phyloP scores from a whole-genome alignment of 306 rosid genomes.

The Quercus mongolica region DNA sequence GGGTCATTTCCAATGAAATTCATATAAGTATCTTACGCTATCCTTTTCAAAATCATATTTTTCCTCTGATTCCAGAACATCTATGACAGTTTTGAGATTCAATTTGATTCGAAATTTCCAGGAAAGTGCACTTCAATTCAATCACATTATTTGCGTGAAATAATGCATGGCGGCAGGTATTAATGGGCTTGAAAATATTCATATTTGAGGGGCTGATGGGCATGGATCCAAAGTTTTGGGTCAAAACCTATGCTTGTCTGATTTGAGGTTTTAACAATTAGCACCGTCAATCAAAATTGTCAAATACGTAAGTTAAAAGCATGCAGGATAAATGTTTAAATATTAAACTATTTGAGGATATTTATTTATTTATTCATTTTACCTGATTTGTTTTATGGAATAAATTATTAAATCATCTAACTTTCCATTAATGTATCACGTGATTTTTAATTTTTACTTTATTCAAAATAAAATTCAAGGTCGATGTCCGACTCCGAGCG shows the following conservation, averaged over 20 bases:
- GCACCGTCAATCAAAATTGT: too few species aligned
- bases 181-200: neutral
- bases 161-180: neutral
- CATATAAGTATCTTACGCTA: too few species aligned
- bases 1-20: too few species aligned
- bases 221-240: neutral
- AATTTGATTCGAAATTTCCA: neutral
- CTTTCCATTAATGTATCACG: constrained; percentile 18
- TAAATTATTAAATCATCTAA: neutral
- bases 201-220: neutral
- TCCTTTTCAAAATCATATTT: neutral
- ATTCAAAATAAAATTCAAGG: constrained; percentile 6
- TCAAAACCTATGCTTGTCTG: neutral
- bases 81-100: too few species aligned
- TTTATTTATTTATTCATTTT: too few species aligned
- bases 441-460: constrained; percentile 3
- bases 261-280: too few species aligned
- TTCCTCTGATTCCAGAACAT: neutral
- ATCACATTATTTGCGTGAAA: neutral
- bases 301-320: too few species aligned
- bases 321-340: too few species aligned
- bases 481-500: constrained; percentile 23
- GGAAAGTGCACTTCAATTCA: neutral
- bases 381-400: neutral
- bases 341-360: too few species aligned